Evolutionary conservation across 306 rosid genomes (phyloP), one percentile per base, ranked within the genome.

Genomic region (Citrullus amarus): DNA sequence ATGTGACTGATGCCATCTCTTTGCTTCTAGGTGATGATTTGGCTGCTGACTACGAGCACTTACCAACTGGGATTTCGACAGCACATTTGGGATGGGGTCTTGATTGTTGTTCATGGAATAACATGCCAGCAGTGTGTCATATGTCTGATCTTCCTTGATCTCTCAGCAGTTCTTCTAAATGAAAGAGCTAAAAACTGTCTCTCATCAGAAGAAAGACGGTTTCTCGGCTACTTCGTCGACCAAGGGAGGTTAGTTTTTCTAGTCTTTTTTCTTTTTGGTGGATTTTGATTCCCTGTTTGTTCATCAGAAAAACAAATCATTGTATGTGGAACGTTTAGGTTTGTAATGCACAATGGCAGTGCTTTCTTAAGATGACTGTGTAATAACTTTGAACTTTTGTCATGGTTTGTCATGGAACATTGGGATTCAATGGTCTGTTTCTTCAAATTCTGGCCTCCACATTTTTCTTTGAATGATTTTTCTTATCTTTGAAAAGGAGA

Each of bases 61-160:
- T 75, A 76, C 75, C 77, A 50, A 25, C 80, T 51, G 95, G 84
- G 72, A 84, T 82, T 81, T 82, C 91, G 25, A 65, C 84, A 28
- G 72, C 85, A 30, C 82, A 81, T 84, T 87, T 83, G 60, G 89
- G 77, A 32, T 77, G 72, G 80, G 80, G 57, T 18, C 61, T 88
- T 59, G 85, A 82, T 84, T 85, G 88, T 36, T 87, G 87, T 75
- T 59, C 80, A n/a, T 82, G 95, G 92, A 84, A 88, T 81, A 86
- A 83, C 86, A 84, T 87, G 91, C 95, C 89, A 56, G 84, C 88
- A 28, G 86, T 88, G 68, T 87, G 82, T 85, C 89, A 87, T 54
- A 84, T 86, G 86, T 83, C 87, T 16, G 88, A 91, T 75, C 84
- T 68, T 83, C 88, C 84, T 83, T 89, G 81, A 87, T 79, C 79